Percentiles rank a stretch among this genome's conserved stretches.
Conservation (phyloP, 2,329 filamentous ascomycete genomes). For the Aquanectria penicillioides region DNA sequence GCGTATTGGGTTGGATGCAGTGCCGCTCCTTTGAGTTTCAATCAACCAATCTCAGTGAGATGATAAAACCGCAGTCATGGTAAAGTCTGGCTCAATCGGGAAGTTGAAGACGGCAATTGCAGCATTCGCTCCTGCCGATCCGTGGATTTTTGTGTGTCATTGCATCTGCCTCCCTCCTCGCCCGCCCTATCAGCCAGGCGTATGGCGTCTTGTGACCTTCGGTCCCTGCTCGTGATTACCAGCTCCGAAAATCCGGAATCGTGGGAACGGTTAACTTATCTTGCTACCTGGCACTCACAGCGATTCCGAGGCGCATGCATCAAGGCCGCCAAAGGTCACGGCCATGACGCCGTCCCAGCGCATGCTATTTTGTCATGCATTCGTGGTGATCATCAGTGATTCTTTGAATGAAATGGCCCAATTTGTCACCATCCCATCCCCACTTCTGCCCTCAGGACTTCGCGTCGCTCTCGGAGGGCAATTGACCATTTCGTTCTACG, state of each 20-base stretch:
- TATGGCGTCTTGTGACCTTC: slow-evolving; percentile 25
- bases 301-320: too few relatives aligned
- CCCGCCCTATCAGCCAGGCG: slow-evolving; percentile 25
- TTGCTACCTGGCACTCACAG: slow-evolving; percentile 19
- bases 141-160: slow-evolving; percentile 19
- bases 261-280: slow-evolving; percentile 26
- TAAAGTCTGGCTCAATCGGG: not conserved
- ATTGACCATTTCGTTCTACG: too few relatives aligned
- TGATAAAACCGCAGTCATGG: not conserved
- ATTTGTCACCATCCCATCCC: not conserved
- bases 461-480: too few relatives aligned
- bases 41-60: not conserved
- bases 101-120: slow-evolving; percentile 12
- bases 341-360: slow-evolving; percentile 12
- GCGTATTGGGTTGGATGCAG: not conserved
- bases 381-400: not conserved
- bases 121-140: slow-evolving; percentile 7
- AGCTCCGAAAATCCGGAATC: slow-evolving; percentile 28
- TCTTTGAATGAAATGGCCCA: not conserved
- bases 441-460: too few relatives aligned
- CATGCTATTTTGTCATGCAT: too few relatives aligned
- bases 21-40: not conserved
- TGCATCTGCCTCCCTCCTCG: slow-evolving; percentile 10
- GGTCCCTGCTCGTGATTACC: slow-evolving; percentile 25
- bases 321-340: not conserved